These are phyloP conservation scores for Clathrospora elynae DNA, from an alignment of 2,329 filamentous ascomycete species.

Conservation along the genomic window DNA sequence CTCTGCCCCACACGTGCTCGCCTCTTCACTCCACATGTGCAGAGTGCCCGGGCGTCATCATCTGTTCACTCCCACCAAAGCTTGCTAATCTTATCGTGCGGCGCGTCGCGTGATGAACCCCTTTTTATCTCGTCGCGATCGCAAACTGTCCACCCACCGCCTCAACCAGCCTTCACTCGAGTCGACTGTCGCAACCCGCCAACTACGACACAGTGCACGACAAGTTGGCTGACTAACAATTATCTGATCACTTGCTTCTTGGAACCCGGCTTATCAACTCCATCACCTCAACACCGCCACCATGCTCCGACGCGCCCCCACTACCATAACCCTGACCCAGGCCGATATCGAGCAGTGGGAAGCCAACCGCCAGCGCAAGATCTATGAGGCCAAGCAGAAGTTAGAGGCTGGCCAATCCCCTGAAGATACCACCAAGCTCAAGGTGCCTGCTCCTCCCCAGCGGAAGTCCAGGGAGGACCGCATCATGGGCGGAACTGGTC, in stretches of 20 bases:
- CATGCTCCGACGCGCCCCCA: constrained; percentile 72
- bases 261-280: too few species aligned
- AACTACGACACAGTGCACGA: too few species aligned
- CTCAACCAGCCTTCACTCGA: neutral
- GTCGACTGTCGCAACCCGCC: too few species aligned
- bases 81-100: constrained; percentile 3
- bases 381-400: constrained; percentile 37
- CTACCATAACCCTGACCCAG: constrained; percentile 69
- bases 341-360: constrained; percentile 75
- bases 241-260: too few species aligned
- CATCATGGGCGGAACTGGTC: constrained; percentile 35
- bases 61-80: neutral
- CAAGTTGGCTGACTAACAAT: too few species aligned
- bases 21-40: constrained; percentile 4
- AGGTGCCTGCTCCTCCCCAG: constrained; percentile 11
- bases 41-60: neutral
- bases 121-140: constrained; percentile 1
- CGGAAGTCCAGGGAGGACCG: constrained; percentile 40
- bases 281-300: constrained; percentile 12
- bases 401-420: constrained; percentile 24
- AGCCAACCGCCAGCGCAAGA: constrained; percentile 57
- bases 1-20: constrained; percentile 22
- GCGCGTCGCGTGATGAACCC: neutral
- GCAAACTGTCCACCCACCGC: constrained; percentile 1
- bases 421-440: constrained; percentile 22